A percentile compares a stretch with the other conserved stretches of the same genome.
phyloP scores from a whole-genome alignment of 306 rosid species.

The Castanopsis chinensis region DNA sequence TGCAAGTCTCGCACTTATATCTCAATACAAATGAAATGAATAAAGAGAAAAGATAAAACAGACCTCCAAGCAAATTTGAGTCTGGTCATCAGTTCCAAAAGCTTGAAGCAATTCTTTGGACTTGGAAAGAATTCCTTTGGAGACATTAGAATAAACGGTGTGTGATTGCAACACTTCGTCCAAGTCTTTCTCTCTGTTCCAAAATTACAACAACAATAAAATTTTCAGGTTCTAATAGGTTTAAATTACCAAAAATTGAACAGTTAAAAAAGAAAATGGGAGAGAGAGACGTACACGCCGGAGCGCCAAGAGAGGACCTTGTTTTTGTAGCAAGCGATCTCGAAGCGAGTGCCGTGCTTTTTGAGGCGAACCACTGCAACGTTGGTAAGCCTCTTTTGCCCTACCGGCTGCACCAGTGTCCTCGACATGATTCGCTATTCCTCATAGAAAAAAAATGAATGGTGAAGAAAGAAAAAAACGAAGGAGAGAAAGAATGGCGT shows the following conservation, averaged over 20 bases:
- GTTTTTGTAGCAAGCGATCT: slow-evolving; percentile 91
- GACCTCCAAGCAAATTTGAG: slow-evolving; percentile 79
- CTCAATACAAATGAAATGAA: background rate
- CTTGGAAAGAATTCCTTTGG: slow-evolving; percentile 94
- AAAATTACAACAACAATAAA: background rate
- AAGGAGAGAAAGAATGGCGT: no score
- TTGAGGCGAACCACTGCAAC: slow-evolving; percentile 94
- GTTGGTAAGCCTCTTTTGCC: slow-evolving; percentile 93
- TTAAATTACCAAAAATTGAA: no score
- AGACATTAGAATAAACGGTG: slow-evolving; percentile 80
- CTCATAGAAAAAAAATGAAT: no score
- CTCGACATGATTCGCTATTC: slow-evolving; percentile 41
- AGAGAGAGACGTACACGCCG: slow-evolving; percentile 62
- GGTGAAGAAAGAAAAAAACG: no score
- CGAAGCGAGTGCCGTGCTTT: slow-evolving; percentile 78
- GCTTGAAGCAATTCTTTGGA: slow-evolving; percentile 73
- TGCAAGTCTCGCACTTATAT: background rate
- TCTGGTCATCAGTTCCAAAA: slow-evolving; percentile 82
- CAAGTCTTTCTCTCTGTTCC: slow-evolving; percentile 77
- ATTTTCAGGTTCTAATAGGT: no score
- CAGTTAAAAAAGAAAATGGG: background rate
- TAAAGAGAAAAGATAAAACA: background rate
- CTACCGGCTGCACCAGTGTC: slow-evolving; percentile 76
- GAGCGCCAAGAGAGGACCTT: slow-evolving; percentile 98
- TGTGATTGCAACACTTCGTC: slow-evolving; percentile 95